These are phyloP conservation scores for Monoraphidium neglectum DNA, from an alignment of 139 green algal genomes.

Conservation along the genomic window DNA sequence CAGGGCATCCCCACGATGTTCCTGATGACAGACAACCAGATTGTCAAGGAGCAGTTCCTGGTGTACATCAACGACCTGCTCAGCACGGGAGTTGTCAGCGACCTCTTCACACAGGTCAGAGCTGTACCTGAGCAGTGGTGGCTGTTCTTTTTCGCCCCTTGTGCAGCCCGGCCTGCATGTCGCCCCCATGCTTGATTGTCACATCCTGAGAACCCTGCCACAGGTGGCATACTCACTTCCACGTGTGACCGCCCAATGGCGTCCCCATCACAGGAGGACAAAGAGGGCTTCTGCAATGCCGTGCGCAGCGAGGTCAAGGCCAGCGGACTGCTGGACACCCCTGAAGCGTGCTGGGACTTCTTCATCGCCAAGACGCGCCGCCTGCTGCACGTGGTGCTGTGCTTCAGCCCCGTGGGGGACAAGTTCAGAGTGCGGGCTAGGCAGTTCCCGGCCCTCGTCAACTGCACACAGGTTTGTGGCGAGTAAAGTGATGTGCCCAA, in stretches of 20 bases:
- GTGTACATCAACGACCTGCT: conserved; percentile 94
- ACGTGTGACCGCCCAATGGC: too few relatives aligned
- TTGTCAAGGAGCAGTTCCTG: conserved; percentile 89
- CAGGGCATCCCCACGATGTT: conserved; percentile 77
- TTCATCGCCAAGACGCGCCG: conserved; percentile 84
- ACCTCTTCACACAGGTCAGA: conserved; percentile 65
- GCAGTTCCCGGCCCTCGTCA: conserved; percentile 90
- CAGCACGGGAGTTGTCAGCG: conserved; percentile 76
- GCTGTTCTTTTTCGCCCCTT: conserved; percentile 15
- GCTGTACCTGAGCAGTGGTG: background rate
- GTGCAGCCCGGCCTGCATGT: too few relatives aligned
- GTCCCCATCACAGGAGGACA: conserved; percentile 80
- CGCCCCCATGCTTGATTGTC: too few relatives aligned
- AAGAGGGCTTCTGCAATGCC: conserved; percentile 79
- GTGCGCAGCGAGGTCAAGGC: conserved; percentile 88
- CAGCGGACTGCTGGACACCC: conserved; percentile 76
- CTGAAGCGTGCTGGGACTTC: conserved; percentile 87
- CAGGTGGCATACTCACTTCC: too few relatives aligned
- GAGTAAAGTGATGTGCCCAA: too few relatives aligned
- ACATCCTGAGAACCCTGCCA: too few relatives aligned
- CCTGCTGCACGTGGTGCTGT: conserved; percentile 86
- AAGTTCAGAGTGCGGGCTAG: conserved; percentile 86
- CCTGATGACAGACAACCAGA: conserved; percentile 90
- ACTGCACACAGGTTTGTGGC: conserved; percentile 76
- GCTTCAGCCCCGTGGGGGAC: conserved; percentile 91